Percentiles rank a stretch among this genome's conserved stretches.
These are phyloP conservation scores for Teunomyces cretensis DNA, from an alignment of 805 yeast genomes.

Conservation along the genomic window DNA sequence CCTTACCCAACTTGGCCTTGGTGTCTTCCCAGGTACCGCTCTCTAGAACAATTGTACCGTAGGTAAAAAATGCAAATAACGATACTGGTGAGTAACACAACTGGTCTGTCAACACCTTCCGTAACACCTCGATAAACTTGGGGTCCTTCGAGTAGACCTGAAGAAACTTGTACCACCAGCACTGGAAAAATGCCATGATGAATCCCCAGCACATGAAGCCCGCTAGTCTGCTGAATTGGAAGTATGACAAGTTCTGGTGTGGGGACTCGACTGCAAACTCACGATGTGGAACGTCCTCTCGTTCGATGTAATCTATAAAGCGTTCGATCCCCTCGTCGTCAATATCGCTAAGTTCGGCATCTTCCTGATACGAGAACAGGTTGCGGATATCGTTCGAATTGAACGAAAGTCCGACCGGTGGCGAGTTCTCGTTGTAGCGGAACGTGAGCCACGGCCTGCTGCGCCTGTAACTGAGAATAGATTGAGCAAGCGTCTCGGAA, in stretches of 20 bases:
- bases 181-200: conserved; percentile 76
- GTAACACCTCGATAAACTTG: conserved; percentile 77
- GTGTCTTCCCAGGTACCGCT: conserved; percentile 66
- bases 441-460: conserved; percentile 22
- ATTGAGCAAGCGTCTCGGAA: conserved; percentile 90
- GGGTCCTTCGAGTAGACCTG: conserved; percentile 83
- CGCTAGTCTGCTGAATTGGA: conserved; percentile 66
- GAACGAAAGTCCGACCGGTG: conserved; percentile 15
- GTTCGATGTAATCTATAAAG: conserved; percentile 32
- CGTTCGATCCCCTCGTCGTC: conserved; percentile 31
- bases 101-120: conserved; percentile 89
- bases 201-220: conserved; percentile 90
- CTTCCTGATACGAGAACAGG: neutral
- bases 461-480: conserved; percentile 40
- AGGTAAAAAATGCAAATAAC: conserved; percentile 74
- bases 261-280: conserved; percentile 13
- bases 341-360: conserved; percentile 1
- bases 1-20: conserved; percentile 57
- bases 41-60: conserved; percentile 80
- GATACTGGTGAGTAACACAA: conserved; percentile 86
- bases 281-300: conserved; percentile 16
- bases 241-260: conserved; percentile 33
- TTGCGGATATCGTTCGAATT: conserved; percentile 16
- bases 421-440: conserved; percentile 15
- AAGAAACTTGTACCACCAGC: conserved; percentile 83